A percentile compares a stretch with the other conserved stretches of the same genome.
Conservation (phyloP, 805 yeast species). For the Saccharomyces kudriavzevii region DNA sequence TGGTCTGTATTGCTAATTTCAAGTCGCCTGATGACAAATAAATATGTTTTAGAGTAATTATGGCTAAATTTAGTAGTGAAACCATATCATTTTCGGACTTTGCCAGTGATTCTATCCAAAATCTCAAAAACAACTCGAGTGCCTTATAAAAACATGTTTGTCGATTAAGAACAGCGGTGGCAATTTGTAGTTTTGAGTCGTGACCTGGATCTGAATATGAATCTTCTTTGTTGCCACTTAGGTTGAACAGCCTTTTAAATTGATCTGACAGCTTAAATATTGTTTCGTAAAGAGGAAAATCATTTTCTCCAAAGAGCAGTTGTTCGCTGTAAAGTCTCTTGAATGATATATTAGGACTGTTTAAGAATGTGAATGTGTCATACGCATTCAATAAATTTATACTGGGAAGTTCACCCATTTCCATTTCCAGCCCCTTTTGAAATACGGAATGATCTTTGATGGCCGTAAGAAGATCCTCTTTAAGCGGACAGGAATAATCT, state of each 20-base stretch:
- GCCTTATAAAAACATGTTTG: background rate
- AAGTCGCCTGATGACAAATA: conserved; percentile 6
- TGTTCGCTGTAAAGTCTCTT: conserved; percentile 58
- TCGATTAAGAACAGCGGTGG: conserved; percentile 16
- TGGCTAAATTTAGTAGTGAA: conserved; percentile 34
- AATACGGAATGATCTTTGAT: background rate
- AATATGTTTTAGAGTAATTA: background rate
- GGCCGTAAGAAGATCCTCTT: background rate
- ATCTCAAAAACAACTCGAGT: conserved; percentile 34
- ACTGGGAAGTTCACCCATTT: conserved; percentile 6
- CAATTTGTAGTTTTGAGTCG: conserved; percentile 32
- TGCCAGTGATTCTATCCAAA: conserved; percentile 53
- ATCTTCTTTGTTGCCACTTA: background rate
- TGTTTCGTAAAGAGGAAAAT: conserved; percentile 41
- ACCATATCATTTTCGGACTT: conserved; percentile 47
- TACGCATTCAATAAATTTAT: conserved; percentile 38
- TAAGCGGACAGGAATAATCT: conserved; percentile 9
- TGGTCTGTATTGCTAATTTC: background rate
- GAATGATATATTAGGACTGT: conserved; percentile 50
- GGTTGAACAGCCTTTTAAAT: conserved; percentile 19
- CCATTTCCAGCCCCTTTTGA: conserved; percentile 1
- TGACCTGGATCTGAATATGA: conserved; percentile 3
- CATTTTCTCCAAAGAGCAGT: conserved; percentile 48
- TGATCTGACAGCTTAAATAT: conserved; percentile 29
- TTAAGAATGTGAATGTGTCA: conserved; percentile 47